phyloP scores from a whole-genome alignment of 768 basidiomycete genomes.

The Gyrodon lividus region DNA sequence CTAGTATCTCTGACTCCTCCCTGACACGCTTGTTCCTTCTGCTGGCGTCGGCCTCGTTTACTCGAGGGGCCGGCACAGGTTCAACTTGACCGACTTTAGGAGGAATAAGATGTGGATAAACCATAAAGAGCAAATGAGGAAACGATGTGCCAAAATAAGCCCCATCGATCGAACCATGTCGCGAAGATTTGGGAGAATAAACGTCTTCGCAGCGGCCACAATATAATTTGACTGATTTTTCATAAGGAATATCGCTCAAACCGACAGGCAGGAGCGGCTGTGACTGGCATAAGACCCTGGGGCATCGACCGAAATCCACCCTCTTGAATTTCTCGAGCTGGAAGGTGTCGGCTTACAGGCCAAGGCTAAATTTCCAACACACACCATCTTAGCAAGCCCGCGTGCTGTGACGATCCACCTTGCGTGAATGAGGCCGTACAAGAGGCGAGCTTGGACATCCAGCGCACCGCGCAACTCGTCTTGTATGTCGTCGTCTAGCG shows the following conservation, averaged over 20 bases:
- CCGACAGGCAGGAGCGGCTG: conserved; percentile 97
- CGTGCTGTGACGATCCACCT: conserved; percentile 95
- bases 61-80: conserved; percentile 26
- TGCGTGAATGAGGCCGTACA: conserved; percentile 97
- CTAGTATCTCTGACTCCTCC: conserved; percentile 50
- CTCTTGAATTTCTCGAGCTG: conserved; percentile 97
- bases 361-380: conserved; percentile 3
- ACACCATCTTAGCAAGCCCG: conserved; percentile 93
- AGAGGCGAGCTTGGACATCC: conserved; percentile 87
- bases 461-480: conserved; percentile 90
- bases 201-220: conserved; percentile 99
- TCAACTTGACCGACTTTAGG: conserved; percentile 64
- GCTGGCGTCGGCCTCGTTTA: conserved; percentile 27
- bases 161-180: conserved; percentile 96
- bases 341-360: not conserved
- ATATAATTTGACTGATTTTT: conserved; percentile 98
- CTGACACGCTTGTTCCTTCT: conserved; percentile 48
- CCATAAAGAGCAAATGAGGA: conserved; percentile 95
- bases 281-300: conserved; percentile 91
- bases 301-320: conserved; percentile 97
- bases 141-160: conserved; percentile 99
- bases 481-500: conserved; percentile 86
- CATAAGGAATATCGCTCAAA: conserved; percentile 94
- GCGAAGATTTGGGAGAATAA: conserved; percentile 95
- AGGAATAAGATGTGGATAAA: conserved; percentile 91